phyloP scores from a whole-genome alignment of 495 filamentous ascomycete species.

The Pseudevernia furfuracea region DNA sequence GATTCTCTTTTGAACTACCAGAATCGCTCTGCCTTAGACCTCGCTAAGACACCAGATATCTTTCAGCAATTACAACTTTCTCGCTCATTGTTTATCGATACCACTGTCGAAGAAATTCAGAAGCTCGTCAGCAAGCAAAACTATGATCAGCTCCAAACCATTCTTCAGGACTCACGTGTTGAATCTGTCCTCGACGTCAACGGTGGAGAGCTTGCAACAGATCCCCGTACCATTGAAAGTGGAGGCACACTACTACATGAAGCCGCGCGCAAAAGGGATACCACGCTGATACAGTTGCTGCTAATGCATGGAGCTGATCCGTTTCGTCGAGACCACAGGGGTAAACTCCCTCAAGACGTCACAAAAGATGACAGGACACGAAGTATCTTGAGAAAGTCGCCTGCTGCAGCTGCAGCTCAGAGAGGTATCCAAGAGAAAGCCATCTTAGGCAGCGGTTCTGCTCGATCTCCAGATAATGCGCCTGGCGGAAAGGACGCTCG shows the following conservation, averaged over 20 bases:
- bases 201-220: conserved; percentile 75
- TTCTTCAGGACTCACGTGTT: conserved; percentile 77
- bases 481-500: conserved; percentile 75
- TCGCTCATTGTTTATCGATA: conserved; percentile 81
- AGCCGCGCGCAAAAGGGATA: conserved; percentile 79
- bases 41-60: conserved; percentile 84
- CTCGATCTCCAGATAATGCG: conserved; percentile 54
- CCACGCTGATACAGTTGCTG: conserved; percentile 75
- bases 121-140: conserved; percentile 60
- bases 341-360: conserved; percentile 91
- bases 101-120: conserved; percentile 74
- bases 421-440: conserved; percentile 94
- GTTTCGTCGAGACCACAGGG: conserved; percentile 87
- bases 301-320: conserved; percentile 96
- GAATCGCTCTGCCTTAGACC: conserved; percentile 77
- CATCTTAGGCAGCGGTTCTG: conserved; percentile 66
- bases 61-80: conserved; percentile 92
- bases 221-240: conserved; percentile 61
- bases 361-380: conserved; percentile 90
- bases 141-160: conserved; percentile 67
- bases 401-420: conserved; percentile 88
- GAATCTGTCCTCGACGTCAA: conserved; percentile 85
- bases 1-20: conserved; percentile 86
- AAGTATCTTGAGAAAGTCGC: conserved; percentile 84
- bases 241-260: conserved; percentile 91